Evolutionary conservation across 1,284 basidiomycete genomes (phyloP).

Genomic region (Ceratobasidium papillatum): DNA sequence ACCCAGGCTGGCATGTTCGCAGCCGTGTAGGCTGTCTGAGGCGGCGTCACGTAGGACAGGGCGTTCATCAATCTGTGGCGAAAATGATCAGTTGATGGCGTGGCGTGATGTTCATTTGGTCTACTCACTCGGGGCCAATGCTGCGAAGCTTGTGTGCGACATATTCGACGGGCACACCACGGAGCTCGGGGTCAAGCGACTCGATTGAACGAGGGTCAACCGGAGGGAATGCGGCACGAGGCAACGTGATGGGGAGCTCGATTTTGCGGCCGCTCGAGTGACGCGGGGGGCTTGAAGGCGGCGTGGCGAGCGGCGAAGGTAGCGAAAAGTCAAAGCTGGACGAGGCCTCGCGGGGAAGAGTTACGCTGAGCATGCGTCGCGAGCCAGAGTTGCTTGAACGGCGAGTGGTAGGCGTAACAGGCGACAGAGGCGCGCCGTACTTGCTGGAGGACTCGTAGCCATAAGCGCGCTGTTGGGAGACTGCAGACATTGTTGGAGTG

Average conservation of each 20-base stretch:
- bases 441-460: constrained; percentile 28
- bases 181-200: constrained; percentile 42
- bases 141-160: constrained; percentile 40
- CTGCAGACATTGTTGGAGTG: constrained; percentile 20
- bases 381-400: neutral
- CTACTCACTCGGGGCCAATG: constrained; percentile 40
- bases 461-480: constrained; percentile 25
- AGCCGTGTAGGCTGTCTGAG: constrained; percentile 37
- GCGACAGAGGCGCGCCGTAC: constrained; percentile 33
- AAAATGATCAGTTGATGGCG: constrained; percentile 25
- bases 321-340: constrained; percentile 38
- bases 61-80: constrained; percentile 29
- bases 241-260: constrained; percentile 39
- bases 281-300: constrained; percentile 33
- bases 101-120: constrained; percentile 36
- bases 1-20: constrained; percentile 39
- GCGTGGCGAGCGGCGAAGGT: constrained; percentile 21
- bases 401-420: constrained; percentile 24
- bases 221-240: constrained; percentile 38
- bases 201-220: constrained; percentile 38
- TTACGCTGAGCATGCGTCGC: constrained; percentile 19
- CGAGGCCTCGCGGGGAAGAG: constrained; percentile 24
- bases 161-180: constrained; percentile 39
- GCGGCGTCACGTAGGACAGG: constrained; percentile 26
- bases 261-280: constrained; percentile 32